phyloP scores from a whole-genome alignment of 495 filamentous ascomycete species.

The Podospora pseudocomata region DNA sequence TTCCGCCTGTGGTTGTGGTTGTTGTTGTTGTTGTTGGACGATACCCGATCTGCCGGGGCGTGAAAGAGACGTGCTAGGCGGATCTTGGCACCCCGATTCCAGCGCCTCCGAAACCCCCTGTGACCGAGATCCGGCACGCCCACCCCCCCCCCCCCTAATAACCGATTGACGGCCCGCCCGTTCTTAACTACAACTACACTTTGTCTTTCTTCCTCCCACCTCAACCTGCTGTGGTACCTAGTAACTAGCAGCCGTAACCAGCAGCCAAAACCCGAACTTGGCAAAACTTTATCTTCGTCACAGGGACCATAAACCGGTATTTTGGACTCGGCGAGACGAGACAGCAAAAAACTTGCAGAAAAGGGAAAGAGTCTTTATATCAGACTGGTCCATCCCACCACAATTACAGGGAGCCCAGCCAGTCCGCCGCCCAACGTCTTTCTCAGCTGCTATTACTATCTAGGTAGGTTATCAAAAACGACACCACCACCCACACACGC shows the following conservation, averaged over 20 bases:
- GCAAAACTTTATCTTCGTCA: neutral
- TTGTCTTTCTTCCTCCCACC: neutral
- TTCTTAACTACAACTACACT: neutral
- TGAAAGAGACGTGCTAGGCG: neutral
- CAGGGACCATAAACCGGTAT: neutral
- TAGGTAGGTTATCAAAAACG: too few relatives aligned
- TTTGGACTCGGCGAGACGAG: neutral
- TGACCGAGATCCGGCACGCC: neutral
- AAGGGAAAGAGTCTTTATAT: too few relatives aligned
- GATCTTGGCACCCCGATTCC: constrained; percentile 6
- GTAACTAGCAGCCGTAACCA: neutral
- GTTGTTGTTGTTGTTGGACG: neutral
- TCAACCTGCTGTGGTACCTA: too few relatives aligned
- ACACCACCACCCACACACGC: too few relatives aligned
- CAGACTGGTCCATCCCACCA: too few relatives aligned
- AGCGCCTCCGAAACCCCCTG: constrained; percentile 2
- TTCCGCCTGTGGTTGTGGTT: too few relatives aligned
- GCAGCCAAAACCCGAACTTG: neutral
- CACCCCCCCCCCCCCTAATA: neutral
- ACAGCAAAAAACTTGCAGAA: neutral
- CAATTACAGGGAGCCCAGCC: too few relatives aligned
- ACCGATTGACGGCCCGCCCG: neutral
- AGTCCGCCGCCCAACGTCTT: too few relatives aligned
- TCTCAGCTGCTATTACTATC: too few relatives aligned
- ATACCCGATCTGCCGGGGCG: constrained; percentile 8